A percentile compares a stretch with the other conserved stretches of the same genome.
Evolutionary conservation across 176 grass and related monocot genomes (phyloP).

Genomic region (Oryza australiensis): DNA sequence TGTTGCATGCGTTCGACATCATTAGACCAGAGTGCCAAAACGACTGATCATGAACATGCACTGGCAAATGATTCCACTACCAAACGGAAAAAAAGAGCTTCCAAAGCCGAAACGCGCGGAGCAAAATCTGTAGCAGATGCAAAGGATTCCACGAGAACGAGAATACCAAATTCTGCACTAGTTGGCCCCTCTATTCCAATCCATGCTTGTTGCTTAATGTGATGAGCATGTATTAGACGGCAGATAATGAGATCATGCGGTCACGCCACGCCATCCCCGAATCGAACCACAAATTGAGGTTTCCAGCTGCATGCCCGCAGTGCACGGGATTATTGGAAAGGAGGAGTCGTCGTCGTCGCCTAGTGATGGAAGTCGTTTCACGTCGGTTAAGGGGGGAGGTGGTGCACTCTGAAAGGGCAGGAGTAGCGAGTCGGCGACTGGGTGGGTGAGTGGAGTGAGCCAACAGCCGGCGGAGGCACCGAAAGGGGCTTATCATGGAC

Average conservation of each 20-base stretch:
- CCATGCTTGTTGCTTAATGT: too few species aligned
- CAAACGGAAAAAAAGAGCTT: neutral
- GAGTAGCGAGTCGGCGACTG: neutral
- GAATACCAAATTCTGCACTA: neutral
- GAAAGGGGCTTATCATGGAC: constrained; percentile 33
- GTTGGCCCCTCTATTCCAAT: neutral
- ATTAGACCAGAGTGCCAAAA: neutral
- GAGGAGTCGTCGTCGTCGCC: neutral
- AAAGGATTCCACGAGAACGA: neutral
- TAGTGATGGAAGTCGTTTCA: constrained; percentile 17
- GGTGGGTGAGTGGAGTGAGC: neutral
- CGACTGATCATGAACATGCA: neutral
- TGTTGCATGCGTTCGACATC: neutral
- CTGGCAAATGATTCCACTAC: neutral
- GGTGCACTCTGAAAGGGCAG: neutral
- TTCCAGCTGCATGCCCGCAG: neutral
- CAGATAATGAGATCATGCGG: neutral
- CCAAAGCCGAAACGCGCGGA: neutral
- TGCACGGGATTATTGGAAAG: too few species aligned
- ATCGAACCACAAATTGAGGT: neutral
- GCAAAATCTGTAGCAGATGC: neutral
- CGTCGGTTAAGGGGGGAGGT: neutral
- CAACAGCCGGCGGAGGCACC: neutral
- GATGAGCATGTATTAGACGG: neutral
- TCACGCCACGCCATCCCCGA: neutral